Conservation (phyloP, 768 basidiomycete genomes). For the Ramaria rubella region DNA sequence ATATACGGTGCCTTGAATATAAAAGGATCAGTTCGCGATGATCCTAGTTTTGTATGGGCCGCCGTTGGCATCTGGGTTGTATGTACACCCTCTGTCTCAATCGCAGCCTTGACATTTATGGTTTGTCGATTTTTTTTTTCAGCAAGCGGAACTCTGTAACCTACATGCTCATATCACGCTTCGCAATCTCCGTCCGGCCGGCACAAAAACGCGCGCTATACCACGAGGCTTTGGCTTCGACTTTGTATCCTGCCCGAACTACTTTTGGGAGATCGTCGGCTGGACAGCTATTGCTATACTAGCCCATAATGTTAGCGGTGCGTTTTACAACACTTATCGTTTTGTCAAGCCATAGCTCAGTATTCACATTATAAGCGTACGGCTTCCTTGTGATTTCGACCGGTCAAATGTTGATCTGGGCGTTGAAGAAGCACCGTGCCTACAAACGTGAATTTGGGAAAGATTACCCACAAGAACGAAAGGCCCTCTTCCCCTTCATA, state of each 20-base stretch:
- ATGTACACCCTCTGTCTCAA: constrained; percentile 35
- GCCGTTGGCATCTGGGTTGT: constrained; percentile 72
- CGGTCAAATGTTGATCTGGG: constrained; percentile 79
- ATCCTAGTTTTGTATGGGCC: constrained; percentile 60
- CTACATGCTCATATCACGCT: constrained; percentile 75
- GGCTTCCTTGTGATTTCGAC: constrained; percentile 58
- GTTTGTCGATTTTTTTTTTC: neutral
- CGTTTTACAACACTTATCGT: constrained; percentile 22
- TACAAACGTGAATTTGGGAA: constrained; percentile 95
- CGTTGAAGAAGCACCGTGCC: constrained; percentile 77
- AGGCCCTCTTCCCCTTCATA: constrained; percentile 75
- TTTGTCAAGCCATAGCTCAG: neutral
- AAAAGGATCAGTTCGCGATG: constrained; percentile 53
- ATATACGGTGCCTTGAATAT: constrained; percentile 65
- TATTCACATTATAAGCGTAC: constrained; percentile 34
- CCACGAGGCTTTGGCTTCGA: constrained; percentile 92
- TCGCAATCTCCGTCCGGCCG: constrained; percentile 75
- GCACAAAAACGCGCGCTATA: constrained; percentile 72
- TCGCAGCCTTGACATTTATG: too few relatives aligned
- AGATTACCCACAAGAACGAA: constrained; percentile 68
- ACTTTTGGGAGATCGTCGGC: constrained; percentile 80
- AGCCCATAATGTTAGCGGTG: constrained; percentile 73
- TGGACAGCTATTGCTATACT: constrained; percentile 70
- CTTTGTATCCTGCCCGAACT: constrained; percentile 86
- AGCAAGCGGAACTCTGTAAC: constrained; percentile 88